A percentile compares a stretch with the other conserved stretches of the same genome.
Evolutionary conservation across 2,329 filamentous ascomycete genomes (phyloP).

Genomic region (Trichoderma pleuroti): DNA sequence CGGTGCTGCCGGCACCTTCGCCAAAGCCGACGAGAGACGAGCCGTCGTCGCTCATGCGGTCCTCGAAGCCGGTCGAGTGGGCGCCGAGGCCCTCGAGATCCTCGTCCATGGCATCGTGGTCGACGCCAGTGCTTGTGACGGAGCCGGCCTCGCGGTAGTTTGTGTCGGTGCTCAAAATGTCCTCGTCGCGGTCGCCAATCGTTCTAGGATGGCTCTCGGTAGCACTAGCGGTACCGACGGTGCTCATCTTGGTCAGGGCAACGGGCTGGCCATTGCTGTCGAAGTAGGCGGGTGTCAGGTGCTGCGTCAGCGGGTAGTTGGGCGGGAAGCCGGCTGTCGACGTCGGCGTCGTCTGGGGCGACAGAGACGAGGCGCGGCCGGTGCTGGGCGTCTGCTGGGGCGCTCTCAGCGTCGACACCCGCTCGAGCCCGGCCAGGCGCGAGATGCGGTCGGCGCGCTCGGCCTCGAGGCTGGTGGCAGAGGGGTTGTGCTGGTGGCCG

Average conservation of each 20-base stretch:
- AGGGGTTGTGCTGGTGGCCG: constrained; percentile 55
- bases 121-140: constrained; percentile 53
- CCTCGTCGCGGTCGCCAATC: constrained; percentile 59
- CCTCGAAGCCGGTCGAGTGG: constrained; percentile 53
- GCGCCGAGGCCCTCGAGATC: constrained; percentile 46
- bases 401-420: constrained; percentile 71
- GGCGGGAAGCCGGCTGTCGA: constrained; percentile 44
- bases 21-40: constrained; percentile 87
- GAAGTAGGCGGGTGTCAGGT: constrained; percentile 69
- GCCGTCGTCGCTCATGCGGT: constrained; percentile 82
- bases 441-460: constrained; percentile 95
- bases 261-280: constrained; percentile 69
- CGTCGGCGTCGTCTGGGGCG: constrained; percentile 50
- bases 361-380: constrained; percentile 38
- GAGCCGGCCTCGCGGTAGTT: constrained; percentile 56
- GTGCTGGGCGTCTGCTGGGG: constrained; percentile 27
- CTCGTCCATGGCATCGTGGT: constrained; percentile 50
- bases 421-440: constrained; percentile 85
- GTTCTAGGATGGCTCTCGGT: constrained; percentile 65
- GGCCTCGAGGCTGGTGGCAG: constrained; percentile 75
- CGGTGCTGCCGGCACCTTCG: constrained; percentile 82
- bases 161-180: constrained; percentile 67
- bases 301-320: constrained; percentile 37
- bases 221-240: constrained; percentile 85
- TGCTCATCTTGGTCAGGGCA: constrained; percentile 74